Base-by-base conservation (phyloP, 1,139 yeast species). In the Magnusiomyces tetraspermus region DNA sequence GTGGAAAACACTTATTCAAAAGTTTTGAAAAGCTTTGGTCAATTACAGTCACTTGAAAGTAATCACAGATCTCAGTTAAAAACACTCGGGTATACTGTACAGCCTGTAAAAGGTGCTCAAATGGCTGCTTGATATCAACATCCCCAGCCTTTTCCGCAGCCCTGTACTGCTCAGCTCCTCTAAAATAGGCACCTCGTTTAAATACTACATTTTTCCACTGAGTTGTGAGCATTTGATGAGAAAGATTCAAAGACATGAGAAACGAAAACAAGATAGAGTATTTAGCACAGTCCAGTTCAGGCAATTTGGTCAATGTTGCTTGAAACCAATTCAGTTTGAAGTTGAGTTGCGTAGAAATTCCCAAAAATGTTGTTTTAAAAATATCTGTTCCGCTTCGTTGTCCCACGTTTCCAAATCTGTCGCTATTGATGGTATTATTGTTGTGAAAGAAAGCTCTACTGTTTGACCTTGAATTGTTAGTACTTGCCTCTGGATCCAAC, bases 61-160 rank as follows among this genome's bases (percentile, higher is more conserved):
- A 61, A 30, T 61, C 62, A 64, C 65, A 63, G 10, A 62, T 31
- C 15, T 46, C 44, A 40, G 51, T 43, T 19, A 47, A 21, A 36
- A 53, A 53, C 19, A 50, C 24, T 15, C 40, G 41, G 21, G 49
- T 23, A 23, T 46, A 23, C 22, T 33, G 30, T 2, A 43, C 31
- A 8, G 49, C 49, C 10, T 33, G 28, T 36, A 46, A 46, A 11
- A 46, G 21, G 36, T 23, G 21, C 8, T 46, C 41, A 22, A 33
- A 23, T n/a, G 26, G 28, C 15, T 43, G 23, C n/a, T 17, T 38
- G 24, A 38, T 17, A 21, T 38, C 24, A 19, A 19, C 8, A 17
- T 38, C 24, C 8, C 42, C 42, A n/a, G 5, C 19, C 19, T 5
- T 11, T 23, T 19, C 17, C 23, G 17, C 15, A 15, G 17, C 28